Base-by-base conservation (phyloP, 805 yeast species). In the Metschnikowia lochheadii region DNA sequence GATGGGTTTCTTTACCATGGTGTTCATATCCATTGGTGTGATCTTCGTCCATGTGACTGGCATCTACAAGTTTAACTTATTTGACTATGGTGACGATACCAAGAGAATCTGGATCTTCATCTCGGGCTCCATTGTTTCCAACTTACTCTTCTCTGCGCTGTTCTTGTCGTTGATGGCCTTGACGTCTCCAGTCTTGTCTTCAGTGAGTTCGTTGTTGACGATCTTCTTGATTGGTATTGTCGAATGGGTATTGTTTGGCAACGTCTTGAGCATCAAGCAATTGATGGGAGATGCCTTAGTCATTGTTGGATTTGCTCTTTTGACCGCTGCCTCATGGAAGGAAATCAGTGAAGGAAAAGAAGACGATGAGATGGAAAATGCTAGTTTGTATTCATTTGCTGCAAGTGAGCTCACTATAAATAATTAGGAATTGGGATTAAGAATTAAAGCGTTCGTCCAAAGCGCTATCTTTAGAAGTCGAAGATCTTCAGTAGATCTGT, bases 101-200 rank as follows among this genome's bases (percentile, higher is more conserved):
- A 59, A 59, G 2, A 68, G 64, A 15, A 72, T 73, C 6, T 76
- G 84, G 78, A 40, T 63, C 5, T 74, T 72, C 50, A 75, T 87
- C 6, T 10, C 64, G 1, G 64, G 80, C 2, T 85, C 92, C 1
- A 71, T 85, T 1, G 51, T 80, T 1, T 77, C 86, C 15, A 89
- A 89, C 63, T 69, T 87, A 55, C 57, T 79, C 1, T 89, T 87
- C 64, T 83, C 89, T 35, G 84, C 85, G 6, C 73, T 86, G 32
- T 89, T 89, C 57, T 73, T 89, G 51, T 78, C 89, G 2, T 69
- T 89, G 55, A 87, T 89, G 87, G 84, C 96, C 0, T 75, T 89
- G 49, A 89, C 96, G 0, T 83, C 87, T 3, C 96, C 96, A 0
- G 96, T 89, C 1, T 70, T 89, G 40, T 85, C 94, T 1, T 80